phyloP scores from a whole-genome alignment of 2,329 filamentous ascomycete genomes.

The Scedosporium apiospermum region DNA sequence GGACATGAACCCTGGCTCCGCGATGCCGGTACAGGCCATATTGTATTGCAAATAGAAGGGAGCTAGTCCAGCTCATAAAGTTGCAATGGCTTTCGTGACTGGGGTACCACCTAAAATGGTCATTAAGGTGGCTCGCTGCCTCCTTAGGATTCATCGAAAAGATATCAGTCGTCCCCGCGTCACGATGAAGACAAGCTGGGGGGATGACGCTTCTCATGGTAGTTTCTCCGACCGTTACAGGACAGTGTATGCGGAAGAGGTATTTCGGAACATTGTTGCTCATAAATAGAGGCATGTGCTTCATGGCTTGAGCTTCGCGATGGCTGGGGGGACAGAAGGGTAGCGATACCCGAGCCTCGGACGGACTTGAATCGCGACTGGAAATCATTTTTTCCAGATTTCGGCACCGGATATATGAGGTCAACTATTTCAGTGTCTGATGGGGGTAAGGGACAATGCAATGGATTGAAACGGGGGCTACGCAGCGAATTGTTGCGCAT shows the following conservation, averaged over 20 bases:
- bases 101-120: not conserved
- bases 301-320: conserved; percentile 4
- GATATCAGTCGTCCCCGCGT: not conserved
- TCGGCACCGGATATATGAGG: too few relatives aligned
- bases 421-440: too few relatives aligned
- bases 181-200: not conserved
- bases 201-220: not conserved
- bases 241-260: not conserved
- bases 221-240: not conserved
- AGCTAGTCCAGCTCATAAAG: conserved; percentile 1
- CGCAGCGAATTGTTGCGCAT: too few relatives aligned
- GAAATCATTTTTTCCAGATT: too few relatives aligned
- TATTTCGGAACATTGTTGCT: not conserved
- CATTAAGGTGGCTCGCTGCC: not conserved
- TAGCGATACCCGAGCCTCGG: too few relatives aligned
- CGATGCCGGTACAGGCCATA: not conserved
- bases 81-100: not conserved
- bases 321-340: too few relatives aligned
- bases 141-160: not conserved
- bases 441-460: too few relatives aligned
- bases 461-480: too few relatives aligned
- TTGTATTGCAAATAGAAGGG: not conserved
- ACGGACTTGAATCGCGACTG: too few relatives aligned
- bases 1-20: not conserved
- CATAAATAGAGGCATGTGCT: not conserved